Percentiles rank a stretch among this genome's conserved stretches.
Conservation (phyloP, 1,284 basidiomycete genomes). For the Cerioporus squamosus region DNA sequence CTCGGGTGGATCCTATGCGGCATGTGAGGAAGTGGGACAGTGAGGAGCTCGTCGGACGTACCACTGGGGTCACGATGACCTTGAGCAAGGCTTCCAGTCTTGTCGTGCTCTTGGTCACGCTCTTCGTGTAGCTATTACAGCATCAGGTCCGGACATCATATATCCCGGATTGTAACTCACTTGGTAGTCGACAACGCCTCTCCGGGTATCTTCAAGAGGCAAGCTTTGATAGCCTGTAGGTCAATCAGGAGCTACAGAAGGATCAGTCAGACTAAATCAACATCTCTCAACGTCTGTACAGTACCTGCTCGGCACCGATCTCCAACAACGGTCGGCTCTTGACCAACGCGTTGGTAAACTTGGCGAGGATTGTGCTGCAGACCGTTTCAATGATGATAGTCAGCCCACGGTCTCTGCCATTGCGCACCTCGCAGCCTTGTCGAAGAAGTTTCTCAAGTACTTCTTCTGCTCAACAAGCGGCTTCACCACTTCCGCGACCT, state of each 20-base stretch:
- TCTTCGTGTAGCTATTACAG: constrained; percentile 72
- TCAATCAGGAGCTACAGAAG: constrained; percentile 77
- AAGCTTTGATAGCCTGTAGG: constrained; percentile 85
- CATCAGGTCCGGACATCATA: not conserved
- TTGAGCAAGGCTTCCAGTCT: constrained; percentile 91
- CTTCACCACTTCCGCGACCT: constrained; percentile 68
- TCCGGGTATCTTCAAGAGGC: constrained; percentile 82
- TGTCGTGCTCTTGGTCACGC: constrained; percentile 79
- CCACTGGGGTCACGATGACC: constrained; percentile 90
- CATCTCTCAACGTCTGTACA: not conserved
- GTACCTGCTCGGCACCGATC: constrained; percentile 91
- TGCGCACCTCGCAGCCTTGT: constrained; percentile 83
- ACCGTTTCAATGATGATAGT: too few relatives aligned
- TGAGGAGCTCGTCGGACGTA: constrained; percentile 40
- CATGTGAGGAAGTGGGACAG: constrained; percentile 1
- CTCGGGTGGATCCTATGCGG: constrained; percentile 81
- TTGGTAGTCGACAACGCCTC: constrained; percentile 60
- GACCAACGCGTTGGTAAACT: constrained; percentile 88
- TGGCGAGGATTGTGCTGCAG: constrained; percentile 76
- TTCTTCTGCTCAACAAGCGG: constrained; percentile 90
- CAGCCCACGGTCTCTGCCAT: constrained; percentile 7
- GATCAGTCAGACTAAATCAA: not conserved
- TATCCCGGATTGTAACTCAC: constrained; percentile 38
- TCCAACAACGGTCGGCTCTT: constrained; percentile 88
- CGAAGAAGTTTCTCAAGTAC: constrained; percentile 89